phyloP scores from a whole-genome alignment of 495 filamentous ascomycete genomes.

The Geopyxis carbonaria region DNA sequence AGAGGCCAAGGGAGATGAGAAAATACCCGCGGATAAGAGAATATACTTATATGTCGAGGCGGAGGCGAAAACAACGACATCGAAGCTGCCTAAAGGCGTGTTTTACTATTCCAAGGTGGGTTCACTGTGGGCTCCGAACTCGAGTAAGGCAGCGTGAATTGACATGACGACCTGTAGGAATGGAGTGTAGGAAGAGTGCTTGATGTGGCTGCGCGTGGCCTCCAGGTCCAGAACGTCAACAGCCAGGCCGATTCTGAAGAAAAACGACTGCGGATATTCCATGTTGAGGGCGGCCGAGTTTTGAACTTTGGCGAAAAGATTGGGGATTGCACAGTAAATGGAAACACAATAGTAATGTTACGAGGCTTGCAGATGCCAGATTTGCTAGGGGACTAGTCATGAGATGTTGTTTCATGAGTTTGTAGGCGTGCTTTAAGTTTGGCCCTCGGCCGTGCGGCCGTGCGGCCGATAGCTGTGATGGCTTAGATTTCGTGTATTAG shows the following conservation, averaged over 20 bases:
- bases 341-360: conserved; percentile 77
- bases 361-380: conserved; percentile 52
- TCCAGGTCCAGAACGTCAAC: conserved; percentile 77
- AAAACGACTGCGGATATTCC: conserved; percentile 66
- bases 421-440: too few species aligned
- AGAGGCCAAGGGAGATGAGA: conserved; percentile 72
- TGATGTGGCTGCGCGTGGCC: conserved; percentile 65
- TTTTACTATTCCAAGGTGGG: conserved; percentile 48
- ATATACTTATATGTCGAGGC: conserved; percentile 77
- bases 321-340: conserved; percentile 49
- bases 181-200: conserved; percentile 81
- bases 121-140: too few species aligned
- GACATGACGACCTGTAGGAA: conserved; percentile 47
- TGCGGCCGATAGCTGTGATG: too few species aligned
- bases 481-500: too few species aligned
- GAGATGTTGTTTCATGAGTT: too few species aligned
- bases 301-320: conserved; percentile 73
- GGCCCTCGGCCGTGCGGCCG: too few species aligned
- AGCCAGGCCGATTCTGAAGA: conserved; percentile 64
- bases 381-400: conserved; percentile 27
- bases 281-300: conserved; percentile 74
- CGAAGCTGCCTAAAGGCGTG: conserved; percentile 56
- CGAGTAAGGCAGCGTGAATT: too few species aligned
- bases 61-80: conserved; percentile 56
- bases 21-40: conserved; percentile 58